phyloP scores from a whole-genome alignment of 495 filamentous ascomycete genomes.

The Margaritispora aquatica region DNA sequence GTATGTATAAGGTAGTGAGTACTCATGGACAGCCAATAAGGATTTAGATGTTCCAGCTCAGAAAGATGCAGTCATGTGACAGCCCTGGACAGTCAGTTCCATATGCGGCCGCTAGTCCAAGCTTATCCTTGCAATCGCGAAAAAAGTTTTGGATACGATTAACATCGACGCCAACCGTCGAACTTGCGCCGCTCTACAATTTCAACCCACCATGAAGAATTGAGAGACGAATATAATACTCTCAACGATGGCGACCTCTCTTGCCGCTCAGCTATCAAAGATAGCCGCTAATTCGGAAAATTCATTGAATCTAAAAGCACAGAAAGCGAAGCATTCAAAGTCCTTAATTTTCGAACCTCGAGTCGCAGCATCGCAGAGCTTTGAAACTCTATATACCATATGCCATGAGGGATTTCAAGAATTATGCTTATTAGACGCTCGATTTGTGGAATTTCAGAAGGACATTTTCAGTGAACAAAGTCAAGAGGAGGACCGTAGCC shows the following conservation, averaged over 20 bases:
- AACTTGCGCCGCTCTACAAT: background rate
- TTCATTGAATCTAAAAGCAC: constrained; percentile 80
- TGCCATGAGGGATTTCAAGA: constrained; percentile 87
- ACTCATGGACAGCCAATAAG: background rate
- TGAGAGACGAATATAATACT: background rate
- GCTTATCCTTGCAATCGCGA: background rate
- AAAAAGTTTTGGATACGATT: background rate
- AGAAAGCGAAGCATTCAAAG: constrained; percentile 81
- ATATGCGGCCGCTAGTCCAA: background rate
- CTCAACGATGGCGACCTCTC: constrained; percentile 64
- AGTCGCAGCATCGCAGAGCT: constrained; percentile 77
- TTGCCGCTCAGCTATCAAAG: constrained; percentile 73
- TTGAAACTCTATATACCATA: constrained; percentile 78
- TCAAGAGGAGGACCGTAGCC: constrained; percentile 74
- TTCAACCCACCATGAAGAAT: constrained; percentile 3
- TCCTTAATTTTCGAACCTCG: constrained; percentile 84
- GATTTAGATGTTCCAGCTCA: background rate
- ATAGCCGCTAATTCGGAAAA: constrained; percentile 72
- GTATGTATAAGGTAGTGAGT: too few relatives aligned
- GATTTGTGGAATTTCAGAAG: constrained; percentile 61
- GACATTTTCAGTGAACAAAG: constrained; percentile 89
- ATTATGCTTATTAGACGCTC: constrained; percentile 73
- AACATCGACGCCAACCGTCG: too few relatives aligned
- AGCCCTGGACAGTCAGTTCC: background rate
- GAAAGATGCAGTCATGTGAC: background rate